A percentile compares a stretch with the other conserved stretches of the same genome.
phyloP scores from a whole-genome alignment of 2,329 filamentous ascomycete genomes.

The Exophiala aquamarina region DNA sequence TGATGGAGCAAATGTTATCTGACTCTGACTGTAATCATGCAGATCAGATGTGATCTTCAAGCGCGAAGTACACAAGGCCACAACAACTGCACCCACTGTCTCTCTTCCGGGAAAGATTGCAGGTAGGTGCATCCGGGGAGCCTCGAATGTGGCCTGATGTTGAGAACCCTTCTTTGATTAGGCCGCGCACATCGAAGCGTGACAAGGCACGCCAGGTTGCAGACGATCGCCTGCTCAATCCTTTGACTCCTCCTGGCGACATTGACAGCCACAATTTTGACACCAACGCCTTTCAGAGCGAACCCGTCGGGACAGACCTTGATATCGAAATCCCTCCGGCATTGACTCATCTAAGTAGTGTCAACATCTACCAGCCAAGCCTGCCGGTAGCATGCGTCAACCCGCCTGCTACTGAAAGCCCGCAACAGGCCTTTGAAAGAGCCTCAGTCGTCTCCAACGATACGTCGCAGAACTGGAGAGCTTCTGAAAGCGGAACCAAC shows the following conservation, averaged over 20 bases:
- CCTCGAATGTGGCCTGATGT: neutral
- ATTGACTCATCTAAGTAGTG: neutral
- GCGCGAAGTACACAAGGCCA: conserved; percentile 1
- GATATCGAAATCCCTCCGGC: conserved; percentile 3
- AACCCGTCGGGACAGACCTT: neutral
- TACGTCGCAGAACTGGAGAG: conserved; percentile 6
- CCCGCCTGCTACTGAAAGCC: neutral
- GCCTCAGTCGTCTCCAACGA: conserved; percentile 3
- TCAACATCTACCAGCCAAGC: neutral
- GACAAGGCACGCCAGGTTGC: conserved; percentile 5
- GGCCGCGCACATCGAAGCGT: conserved; percentile 6
- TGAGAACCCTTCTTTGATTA: neutral
- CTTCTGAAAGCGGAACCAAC: conserved; percentile 1
- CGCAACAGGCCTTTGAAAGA: neutral
- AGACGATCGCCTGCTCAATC: neutral
- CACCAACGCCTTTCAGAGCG: neutral
- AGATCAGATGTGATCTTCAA: conserved; percentile 13
- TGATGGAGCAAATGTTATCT: neutral
- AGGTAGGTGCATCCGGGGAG: neutral
- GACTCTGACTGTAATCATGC: neutral
- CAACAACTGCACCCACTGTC: conserved; percentile 4
- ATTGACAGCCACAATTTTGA: too few relatives aligned
- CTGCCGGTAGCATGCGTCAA: neutral
- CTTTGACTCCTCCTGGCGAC: conserved; percentile 7
- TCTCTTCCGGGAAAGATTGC: conserved; percentile 3